Percentiles rank a stretch among this genome's conserved stretches.
These are phyloP conservation scores for Umbelopsis sp. DNA, from an alignment of 192 early-diverging fungal genomes.

Conservation along the genomic window DNA sequence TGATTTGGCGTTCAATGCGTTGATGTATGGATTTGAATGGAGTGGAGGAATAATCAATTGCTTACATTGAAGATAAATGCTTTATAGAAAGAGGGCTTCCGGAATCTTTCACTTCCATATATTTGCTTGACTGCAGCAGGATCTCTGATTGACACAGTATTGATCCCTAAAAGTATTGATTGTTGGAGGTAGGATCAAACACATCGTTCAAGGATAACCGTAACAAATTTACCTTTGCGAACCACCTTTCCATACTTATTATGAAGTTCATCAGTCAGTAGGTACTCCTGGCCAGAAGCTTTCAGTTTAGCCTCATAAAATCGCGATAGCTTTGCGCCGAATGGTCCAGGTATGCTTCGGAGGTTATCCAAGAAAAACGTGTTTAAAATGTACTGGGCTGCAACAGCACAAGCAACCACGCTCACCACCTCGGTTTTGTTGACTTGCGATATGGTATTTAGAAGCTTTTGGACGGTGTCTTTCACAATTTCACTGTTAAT, in stretches of 20 bases:
- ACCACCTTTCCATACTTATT: slow-evolving; percentile 6
- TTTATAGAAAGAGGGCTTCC: background rate
- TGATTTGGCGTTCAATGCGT: too few relatives aligned
- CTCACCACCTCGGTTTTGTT: background rate
- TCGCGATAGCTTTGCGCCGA: background rate
- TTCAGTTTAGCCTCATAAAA: background rate
- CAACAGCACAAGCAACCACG: background rate
- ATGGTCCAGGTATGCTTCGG: slow-evolving; percentile 1
- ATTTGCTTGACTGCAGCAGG: slow-evolving; percentile 7
- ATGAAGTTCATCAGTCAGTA: background rate
- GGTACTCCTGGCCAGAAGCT: background rate
- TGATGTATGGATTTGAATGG: too few relatives aligned
- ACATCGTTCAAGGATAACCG: too few relatives aligned
- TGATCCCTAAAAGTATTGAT: background rate
- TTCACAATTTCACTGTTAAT: background rate
- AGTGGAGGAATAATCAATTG: too few relatives aligned
- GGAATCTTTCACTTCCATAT: slow-evolving; percentile 5
- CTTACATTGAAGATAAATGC: background rate
- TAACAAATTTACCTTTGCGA: background rate
- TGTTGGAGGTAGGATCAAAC: background rate
- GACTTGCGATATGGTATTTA: background rate
- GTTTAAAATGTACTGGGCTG: background rate
- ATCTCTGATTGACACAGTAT: background rate
- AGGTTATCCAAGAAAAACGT: background rate
- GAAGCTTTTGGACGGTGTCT: background rate